Percentiles rank a stretch among this genome's conserved stretches.
Evolutionary conservation across 495 filamentous ascomycete genomes (phyloP).

Genomic region (Chaetomium tenue): DNA sequence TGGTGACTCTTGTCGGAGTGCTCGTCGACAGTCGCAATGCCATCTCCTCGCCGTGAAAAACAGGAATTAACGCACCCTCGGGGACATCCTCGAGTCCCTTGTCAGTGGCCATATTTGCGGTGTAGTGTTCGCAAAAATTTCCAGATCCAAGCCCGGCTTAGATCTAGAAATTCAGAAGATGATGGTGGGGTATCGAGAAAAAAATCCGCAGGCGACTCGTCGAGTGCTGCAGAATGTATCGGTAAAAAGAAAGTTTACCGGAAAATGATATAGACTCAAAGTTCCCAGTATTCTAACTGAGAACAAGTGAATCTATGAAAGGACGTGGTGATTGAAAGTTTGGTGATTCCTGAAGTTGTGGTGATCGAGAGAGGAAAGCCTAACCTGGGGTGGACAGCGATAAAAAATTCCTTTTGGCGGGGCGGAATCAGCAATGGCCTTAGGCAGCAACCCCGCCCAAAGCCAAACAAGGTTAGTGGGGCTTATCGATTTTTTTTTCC

Average conservation of each 20-base stretch:
- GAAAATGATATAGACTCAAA: constrained; percentile 44
- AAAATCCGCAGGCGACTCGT: constrained; percentile 44
- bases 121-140: constrained; percentile 45
- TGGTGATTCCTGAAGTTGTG: constrained; percentile 33
- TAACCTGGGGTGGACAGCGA: constrained; percentile 21
- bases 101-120: constrained; percentile 92
- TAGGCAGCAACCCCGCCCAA: constrained; percentile 32
- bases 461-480: constrained; percentile 25
- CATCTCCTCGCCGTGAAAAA: not conserved
- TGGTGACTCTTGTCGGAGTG: constrained; percentile 4
- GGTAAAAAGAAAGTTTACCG: constrained; percentile 39
- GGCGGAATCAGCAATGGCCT: constrained; percentile 32
- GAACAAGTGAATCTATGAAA: constrained; percentile 46
- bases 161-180: constrained; percentile 51
- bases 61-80: constrained; percentile 62
- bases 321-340: constrained; percentile 31
- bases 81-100: constrained; percentile 97
- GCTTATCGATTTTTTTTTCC: not conserved
- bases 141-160: constrained; percentile 71
- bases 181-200: constrained; percentile 48
- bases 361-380: constrained; percentile 36
- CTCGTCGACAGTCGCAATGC: not conserved
- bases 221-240: constrained; percentile 39
- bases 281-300: constrained; percentile 39
- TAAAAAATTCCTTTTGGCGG: constrained; percentile 37